phyloP scores from a whole-genome alignment of 345 rosid species.

The Hibiscus trionum region DNA sequence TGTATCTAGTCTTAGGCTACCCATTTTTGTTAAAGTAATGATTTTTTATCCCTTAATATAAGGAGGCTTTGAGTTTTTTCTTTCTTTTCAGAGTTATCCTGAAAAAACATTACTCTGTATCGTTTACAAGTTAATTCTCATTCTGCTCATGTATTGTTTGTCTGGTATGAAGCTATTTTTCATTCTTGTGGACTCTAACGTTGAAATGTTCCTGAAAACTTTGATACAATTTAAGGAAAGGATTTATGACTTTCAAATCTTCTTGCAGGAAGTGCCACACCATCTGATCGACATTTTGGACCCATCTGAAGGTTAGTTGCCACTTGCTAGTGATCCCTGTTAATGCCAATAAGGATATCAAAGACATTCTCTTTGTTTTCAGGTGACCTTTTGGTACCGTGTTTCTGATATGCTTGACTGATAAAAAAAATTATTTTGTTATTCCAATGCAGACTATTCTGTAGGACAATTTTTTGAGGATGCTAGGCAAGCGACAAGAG shows the following conservation, averaged over 20 bases:
- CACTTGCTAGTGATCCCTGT: not conserved
- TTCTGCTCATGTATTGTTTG: not conserved
- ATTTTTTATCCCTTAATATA: not conserved
- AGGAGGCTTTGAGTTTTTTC: not conserved
- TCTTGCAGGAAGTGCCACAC: conserved; percentile 72
- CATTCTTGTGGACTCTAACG: not conserved
- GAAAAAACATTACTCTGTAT: not conserved
- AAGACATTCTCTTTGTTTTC: conserved; percentile 1
- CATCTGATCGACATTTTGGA: conserved; percentile 78
- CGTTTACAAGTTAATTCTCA: not conserved
- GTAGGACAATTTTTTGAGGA: conserved; percentile 72
- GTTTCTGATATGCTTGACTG: not conserved
- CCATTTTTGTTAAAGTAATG: not conserved
- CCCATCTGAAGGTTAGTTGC: conserved; percentile 66
- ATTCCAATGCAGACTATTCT: conserved; percentile 57
- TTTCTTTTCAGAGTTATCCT: not conserved
- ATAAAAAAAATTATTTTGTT: not conserved
- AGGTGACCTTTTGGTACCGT: not conserved
- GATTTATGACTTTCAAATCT: not conserved
- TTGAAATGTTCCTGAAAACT: not conserved
- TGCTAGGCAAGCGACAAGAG: conserved; percentile 63
- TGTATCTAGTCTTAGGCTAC: not conserved
- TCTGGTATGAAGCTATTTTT: not conserved
- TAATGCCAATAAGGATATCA: conserved; percentile 7
- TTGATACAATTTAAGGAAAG: not conserved